Percentiles rank a stretch among this genome's conserved stretches.
These are phyloP conservation scores for Botrytis sinoallii DNA, from an alignment of 2,329 filamentous ascomycete genomes.

Conservation along the genomic window DNA sequence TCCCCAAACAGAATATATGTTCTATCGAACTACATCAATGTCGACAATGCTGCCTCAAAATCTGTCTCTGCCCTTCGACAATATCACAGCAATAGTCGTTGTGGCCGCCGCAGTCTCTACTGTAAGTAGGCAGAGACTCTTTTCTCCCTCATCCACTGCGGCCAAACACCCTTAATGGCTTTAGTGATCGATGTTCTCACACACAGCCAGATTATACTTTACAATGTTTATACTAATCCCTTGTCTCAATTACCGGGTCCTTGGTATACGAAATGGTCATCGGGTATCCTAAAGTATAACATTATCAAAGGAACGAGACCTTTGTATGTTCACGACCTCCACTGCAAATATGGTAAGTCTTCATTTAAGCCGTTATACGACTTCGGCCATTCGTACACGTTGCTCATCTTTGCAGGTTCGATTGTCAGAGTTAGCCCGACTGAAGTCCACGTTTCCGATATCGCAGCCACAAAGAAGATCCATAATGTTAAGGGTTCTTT, in stretches of 20 bases:
- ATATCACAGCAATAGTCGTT: no score
- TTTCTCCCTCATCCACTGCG: no score
- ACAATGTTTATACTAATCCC: not conserved
- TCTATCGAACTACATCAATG: no score
- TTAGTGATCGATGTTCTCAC: not conserved
- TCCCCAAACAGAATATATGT: no score
- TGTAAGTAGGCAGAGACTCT: no score
- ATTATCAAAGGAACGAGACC: not conserved
- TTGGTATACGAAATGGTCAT: not conserved
- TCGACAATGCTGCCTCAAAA: no score
- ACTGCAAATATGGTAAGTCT: not conserved
- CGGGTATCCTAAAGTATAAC: not conserved
- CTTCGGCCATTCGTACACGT: not conserved
- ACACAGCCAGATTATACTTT: not conserved
- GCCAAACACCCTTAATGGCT: no score
- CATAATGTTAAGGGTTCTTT: not conserved
- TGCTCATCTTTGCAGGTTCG: not conserved
- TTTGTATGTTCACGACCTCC: not conserved
- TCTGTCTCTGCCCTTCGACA: no score
- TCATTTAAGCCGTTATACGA: no score
- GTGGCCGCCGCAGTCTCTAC: no score
- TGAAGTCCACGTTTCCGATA: not conserved
- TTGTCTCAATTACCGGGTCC: not conserved
- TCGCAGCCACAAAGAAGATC: not conserved
- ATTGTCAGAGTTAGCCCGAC: not conserved